Conservation (phyloP, 1,284 basidiomycete species). For the Microstroma glucosiphilum region DNA sequence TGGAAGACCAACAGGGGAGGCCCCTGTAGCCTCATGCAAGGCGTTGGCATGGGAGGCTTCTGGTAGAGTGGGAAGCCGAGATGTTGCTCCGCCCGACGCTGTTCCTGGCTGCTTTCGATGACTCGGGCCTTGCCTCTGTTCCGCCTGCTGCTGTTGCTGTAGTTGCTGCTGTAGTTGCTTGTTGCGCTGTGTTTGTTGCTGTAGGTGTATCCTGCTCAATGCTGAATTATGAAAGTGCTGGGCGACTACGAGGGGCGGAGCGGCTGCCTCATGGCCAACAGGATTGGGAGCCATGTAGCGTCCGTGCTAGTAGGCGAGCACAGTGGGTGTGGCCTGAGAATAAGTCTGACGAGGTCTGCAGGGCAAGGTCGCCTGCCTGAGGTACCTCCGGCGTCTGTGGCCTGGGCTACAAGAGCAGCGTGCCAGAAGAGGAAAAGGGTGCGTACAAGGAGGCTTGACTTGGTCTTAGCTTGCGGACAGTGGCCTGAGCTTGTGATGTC, state of each 20-base stretch:
- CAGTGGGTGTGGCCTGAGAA: too few species aligned
- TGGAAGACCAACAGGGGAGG: conserved; percentile 26
- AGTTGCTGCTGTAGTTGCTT: not conserved
- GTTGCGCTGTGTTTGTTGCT: not conserved
- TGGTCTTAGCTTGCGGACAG: too few species aligned
- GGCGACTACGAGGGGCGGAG: conserved; percentile 1
- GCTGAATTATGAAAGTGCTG: not conserved
- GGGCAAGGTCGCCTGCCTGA: too few species aligned
- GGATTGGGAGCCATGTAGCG: not conserved
- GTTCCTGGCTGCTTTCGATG: not conserved
- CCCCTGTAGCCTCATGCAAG: conserved; percentile 32
- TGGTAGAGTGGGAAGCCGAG: conserved; percentile 22
- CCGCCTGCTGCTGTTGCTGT: conserved; percentile 4
- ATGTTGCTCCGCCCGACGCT: not conserved
- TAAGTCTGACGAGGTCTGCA: too few species aligned
- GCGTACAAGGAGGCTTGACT: too few species aligned
- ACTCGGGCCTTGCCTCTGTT: not conserved
- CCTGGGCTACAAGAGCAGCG: too few species aligned
- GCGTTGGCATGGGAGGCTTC: conserved; percentile 46
- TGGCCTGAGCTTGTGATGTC: too few species aligned
- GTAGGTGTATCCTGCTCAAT: not conserved
- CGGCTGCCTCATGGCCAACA: not conserved
- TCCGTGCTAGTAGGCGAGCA: too few species aligned
- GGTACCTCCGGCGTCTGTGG: too few species aligned
- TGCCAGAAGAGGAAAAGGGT: too few species aligned